phyloP scores from a whole-genome alignment of 1,284 basidiomycete species.

The Laetiporus sulphureus region DNA sequence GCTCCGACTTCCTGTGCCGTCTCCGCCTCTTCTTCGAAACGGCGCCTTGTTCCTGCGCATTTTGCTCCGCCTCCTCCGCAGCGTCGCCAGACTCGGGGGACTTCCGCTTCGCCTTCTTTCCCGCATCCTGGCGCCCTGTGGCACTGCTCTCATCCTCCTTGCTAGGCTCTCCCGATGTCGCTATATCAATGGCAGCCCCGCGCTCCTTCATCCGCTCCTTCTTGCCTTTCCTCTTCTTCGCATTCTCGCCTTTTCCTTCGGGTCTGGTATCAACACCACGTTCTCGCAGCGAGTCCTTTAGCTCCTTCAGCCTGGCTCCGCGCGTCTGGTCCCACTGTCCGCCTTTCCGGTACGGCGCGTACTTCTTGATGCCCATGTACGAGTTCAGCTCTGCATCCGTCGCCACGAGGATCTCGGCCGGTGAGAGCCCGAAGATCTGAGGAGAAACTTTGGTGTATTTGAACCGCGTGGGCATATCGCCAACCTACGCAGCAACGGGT shows the following conservation, averaged over 20 bases:
- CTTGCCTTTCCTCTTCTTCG: constrained; percentile 68
- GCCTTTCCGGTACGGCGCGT: constrained; percentile 81
- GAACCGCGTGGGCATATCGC: constrained; percentile 89
- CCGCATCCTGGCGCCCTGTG: constrained; percentile 2
- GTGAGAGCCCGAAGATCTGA: constrained; percentile 67
- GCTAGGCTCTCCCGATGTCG: neutral
- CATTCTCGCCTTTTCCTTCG: constrained; percentile 18
- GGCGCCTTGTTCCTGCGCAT: constrained; percentile 7
- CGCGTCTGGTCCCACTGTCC: constrained; percentile 58
- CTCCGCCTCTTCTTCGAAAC: constrained; percentile 31
- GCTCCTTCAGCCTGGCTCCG: constrained; percentile 64
- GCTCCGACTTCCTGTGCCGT: constrained; percentile 26
- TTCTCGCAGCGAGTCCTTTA: constrained; percentile 32
- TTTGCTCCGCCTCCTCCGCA: constrained; percentile 10
- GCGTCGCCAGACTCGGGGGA: neutral
- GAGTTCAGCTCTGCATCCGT: constrained; percentile 92
- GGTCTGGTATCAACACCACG: constrained; percentile 11
- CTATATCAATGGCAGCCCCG: constrained; percentile 10
- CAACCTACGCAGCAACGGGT: constrained; percentile 48
- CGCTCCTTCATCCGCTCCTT: constrained; percentile 61
- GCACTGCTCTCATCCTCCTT: neutral
- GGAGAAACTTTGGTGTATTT: constrained; percentile 77
- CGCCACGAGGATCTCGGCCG: constrained; percentile 88
- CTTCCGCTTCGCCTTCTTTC: constrained; percentile 5
- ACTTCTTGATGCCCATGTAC: constrained; percentile 82